Conservation (phyloP, 441 rosid genomes). For the Croton setiger region DNA sequence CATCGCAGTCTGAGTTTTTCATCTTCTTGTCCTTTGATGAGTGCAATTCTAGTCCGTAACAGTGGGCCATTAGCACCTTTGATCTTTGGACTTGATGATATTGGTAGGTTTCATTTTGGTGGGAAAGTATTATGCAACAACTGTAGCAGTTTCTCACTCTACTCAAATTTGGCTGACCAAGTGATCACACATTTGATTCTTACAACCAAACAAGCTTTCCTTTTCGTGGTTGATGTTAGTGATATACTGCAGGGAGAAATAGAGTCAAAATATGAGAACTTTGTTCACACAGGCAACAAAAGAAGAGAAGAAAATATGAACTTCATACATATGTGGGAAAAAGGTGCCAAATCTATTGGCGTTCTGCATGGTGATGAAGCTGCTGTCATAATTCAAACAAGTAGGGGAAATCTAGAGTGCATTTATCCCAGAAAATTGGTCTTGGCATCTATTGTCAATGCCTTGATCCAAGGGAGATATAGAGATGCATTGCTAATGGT, state of each 20-base stretch:
- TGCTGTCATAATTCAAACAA: slow-evolving; percentile 74
- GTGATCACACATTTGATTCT: slow-evolving; percentile 75
- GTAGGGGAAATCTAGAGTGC: slow-evolving; percentile 85
- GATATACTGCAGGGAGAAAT: slow-evolving; percentile 60
- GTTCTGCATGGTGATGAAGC: slow-evolving; percentile 92
- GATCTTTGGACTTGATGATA: slow-evolving; percentile 82
- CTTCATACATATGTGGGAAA: slow-evolving; percentile 83
- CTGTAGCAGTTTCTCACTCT: slow-evolving; percentile 83
- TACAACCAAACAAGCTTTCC: slow-evolving; percentile 83
- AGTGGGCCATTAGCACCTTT: slow-evolving; percentile 43
- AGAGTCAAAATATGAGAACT: slow-evolving; percentile 50
- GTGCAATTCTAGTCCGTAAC: slow-evolving; percentile 42
- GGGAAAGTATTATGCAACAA: slow-evolving; percentile 68
- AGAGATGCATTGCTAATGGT: slow-evolving; percentile 86
- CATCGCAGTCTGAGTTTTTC: slow-evolving; percentile 40
- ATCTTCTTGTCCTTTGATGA: slow-evolving; percentile 79
- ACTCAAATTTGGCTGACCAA: slow-evolving; percentile 66
- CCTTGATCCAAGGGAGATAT: slow-evolving; percentile 61
- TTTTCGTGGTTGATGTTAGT: slow-evolving; percentile 62
- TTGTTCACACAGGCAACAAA: slow-evolving; percentile 43
- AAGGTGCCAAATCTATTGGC: slow-evolving; percentile 77
- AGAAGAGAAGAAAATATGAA: slow-evolving; percentile 56
- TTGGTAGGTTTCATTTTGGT: slow-evolving; percentile 61
- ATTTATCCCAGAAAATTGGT: slow-evolving; percentile 92
- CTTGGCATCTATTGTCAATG: slow-evolving; percentile 66